Percentiles rank a stretch among this genome's conserved stretches.
Conservation (phyloP, 2,329 filamentous ascomycete genomes). For the Escovopsis sp. region DNA sequence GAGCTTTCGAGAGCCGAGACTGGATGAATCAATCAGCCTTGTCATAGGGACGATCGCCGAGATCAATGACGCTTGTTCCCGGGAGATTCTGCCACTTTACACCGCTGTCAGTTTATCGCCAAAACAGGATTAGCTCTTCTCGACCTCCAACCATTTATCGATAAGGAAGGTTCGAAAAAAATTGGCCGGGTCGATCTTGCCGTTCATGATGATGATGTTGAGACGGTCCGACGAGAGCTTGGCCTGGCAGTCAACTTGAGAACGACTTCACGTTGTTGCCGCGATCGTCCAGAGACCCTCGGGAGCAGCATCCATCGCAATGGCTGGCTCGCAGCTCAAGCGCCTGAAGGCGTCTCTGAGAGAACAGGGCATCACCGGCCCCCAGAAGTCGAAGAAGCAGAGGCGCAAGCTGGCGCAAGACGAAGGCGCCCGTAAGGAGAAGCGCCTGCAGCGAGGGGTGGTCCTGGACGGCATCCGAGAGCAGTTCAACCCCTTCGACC, state of each 20-base stretch:
- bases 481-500: slow-evolving; percentile 95
- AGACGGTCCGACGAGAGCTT: neutral
- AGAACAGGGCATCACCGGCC: slow-evolving; percentile 79
- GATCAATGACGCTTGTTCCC: slow-evolving; percentile 1
- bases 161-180: slow-evolving; percentile 6
- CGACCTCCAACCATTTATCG: neutral
- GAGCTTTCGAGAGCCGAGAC: neutral
- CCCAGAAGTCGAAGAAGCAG: slow-evolving; percentile 91
- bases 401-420: slow-evolving; percentile 60
- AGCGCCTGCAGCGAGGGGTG: slow-evolving; percentile 60
- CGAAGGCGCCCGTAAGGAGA: slow-evolving; percentile 50
- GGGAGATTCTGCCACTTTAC: slow-evolving; percentile 8
- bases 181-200: slow-evolving; percentile 1
- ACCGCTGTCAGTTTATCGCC: slow-evolving; percentile 6
- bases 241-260: neutral
- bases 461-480: slow-evolving; percentile 80
- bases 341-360: slow-evolving; percentile 81
- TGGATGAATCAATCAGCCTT: neutral
- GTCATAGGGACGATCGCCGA: neutral
- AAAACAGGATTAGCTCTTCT: neutral
- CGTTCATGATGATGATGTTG: neutral
- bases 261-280: neutral
- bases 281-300: too few relatives aligned
- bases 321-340: slow-evolving; percentile 95
- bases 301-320: slow-evolving; percentile 24